Conservation (phyloP, 805 yeast species). For the Candida michaelii region DNA sequence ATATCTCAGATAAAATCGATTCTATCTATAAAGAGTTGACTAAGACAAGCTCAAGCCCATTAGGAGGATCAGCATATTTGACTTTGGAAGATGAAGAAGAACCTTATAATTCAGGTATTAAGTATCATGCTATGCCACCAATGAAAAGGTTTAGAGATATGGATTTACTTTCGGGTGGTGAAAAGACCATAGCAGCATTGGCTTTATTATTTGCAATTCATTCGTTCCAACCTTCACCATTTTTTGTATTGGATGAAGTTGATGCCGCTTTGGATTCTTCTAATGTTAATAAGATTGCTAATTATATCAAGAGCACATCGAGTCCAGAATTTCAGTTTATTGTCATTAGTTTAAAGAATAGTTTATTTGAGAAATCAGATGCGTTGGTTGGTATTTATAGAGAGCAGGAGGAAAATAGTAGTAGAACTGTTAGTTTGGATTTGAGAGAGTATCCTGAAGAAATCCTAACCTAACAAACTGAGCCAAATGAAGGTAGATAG, state of each 20-base stretch:
- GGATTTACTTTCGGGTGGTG: constrained; percentile 94
- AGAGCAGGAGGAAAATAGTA: constrained; percentile 70
- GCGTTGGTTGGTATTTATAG: constrained; percentile 91
- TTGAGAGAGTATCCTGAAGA: constrained; percentile 57
- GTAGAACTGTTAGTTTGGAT: constrained; percentile 72
- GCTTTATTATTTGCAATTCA: constrained; percentile 91
- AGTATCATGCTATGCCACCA: constrained; percentile 95
- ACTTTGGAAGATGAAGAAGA: constrained; percentile 87
- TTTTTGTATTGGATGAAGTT: constrained; percentile 94
- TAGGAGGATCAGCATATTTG: constrained; percentile 92
- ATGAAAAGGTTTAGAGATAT: constrained; percentile 89
- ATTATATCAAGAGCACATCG: constrained; percentile 72
- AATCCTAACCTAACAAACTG: too few species aligned
- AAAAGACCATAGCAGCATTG: constrained; percentile 92
- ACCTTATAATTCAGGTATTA: constrained; percentile 80
- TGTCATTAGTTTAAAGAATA: constrained; percentile 86
- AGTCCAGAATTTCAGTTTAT: constrained; percentile 84
- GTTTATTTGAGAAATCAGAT: constrained; percentile 84
- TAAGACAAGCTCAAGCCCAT: constrained; percentile 62
- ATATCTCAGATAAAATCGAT: constrained; percentile 71
- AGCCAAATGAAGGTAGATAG: too few species aligned
- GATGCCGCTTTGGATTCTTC: constrained; percentile 95
- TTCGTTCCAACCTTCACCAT: constrained; percentile 89
- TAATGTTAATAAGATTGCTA: constrained; percentile 85
- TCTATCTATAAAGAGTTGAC: constrained; percentile 84